A percentile compares a stretch with the other conserved stretches of the same genome.
These are phyloP conservation scores for Bipolaris zeicola DNA, from an alignment of 2,329 filamentous ascomycete genomes.

Conservation along the genomic window DNA sequence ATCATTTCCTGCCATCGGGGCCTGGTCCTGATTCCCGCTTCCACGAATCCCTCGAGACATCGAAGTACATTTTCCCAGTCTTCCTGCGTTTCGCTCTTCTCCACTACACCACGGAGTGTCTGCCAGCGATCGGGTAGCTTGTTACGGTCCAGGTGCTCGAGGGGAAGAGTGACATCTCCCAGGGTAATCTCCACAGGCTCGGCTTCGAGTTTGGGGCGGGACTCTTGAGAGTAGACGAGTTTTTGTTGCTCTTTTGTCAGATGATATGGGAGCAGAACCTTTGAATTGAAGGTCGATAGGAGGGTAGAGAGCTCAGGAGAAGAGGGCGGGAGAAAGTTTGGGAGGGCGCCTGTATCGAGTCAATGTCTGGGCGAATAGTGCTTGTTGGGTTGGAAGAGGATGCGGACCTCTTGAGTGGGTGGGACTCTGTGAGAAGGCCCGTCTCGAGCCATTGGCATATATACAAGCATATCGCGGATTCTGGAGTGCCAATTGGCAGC, in stretches of 20 bases:
- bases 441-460: constrained; percentile 30
- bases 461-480: constrained; percentile 13
- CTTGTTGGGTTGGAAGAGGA: not conserved
- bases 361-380: not conserved
- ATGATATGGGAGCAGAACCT: constrained; percentile 53
- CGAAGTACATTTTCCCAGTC: constrained; percentile 47
- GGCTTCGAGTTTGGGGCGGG: constrained; percentile 49
- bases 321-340: constrained; percentile 50
- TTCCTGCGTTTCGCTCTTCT: constrained; percentile 26
- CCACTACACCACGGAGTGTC: constrained; percentile 22
- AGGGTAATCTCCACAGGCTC: constrained; percentile 52
- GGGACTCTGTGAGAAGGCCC: constrained; percentile 38
- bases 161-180: constrained; percentile 45
- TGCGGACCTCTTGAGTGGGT: constrained; percentile 33
- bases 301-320: constrained; percentile 49
- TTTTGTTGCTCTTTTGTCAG: constrained; percentile 49
- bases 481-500: constrained; percentile 34
- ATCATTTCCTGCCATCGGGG: constrained; percentile 22
- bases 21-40: constrained; percentile 30
- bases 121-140: constrained; percentile 20
- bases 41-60: constrained; percentile 38
- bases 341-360: constrained; percentile 42
- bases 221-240: constrained; percentile 51
- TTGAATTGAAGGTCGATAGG: constrained; percentile 50
- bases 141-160: constrained; percentile 41